Percentiles rank a stretch among this genome's conserved stretches.
phyloP scores from a whole-genome alignment of 371 early-diverging fungal genomes.

The Parasitella parasitica region DNA sequence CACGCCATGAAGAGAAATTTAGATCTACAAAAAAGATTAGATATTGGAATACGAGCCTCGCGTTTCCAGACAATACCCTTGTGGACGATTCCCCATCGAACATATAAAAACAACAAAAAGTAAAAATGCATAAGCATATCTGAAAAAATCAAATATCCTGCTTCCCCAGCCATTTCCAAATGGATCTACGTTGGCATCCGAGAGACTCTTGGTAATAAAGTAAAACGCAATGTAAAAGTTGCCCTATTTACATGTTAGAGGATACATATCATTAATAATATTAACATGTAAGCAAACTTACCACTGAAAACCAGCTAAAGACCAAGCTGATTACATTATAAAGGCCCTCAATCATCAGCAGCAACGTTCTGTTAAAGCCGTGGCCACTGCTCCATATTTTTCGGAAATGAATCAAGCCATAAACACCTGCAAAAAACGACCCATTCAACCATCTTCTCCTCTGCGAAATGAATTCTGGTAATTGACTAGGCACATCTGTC shows the following conservation, averaged over 20 bases:
- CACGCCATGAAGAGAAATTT: conserved; percentile 43
- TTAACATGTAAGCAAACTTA: conserved; percentile 43
- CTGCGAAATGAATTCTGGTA: conserved; percentile 86
- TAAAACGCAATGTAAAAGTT: conserved; percentile 81
- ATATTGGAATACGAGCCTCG: too few species aligned
- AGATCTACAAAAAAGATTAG: conserved; percentile 19
- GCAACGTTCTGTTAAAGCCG: conserved; percentile 56
- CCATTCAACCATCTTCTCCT: conserved; percentile 92
- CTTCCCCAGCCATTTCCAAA: conserved; percentile 56
- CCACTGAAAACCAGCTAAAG: conserved; percentile 82
- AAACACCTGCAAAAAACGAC: conserved; percentile 71
- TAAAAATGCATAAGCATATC: conserved; percentile 64
- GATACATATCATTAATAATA: too few species aligned
- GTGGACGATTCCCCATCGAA: conserved; percentile 84
- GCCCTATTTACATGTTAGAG: conserved; percentile 35
- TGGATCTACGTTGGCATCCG: conserved; percentile 40
- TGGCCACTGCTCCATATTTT: conserved; percentile 67
- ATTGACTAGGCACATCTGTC: conserved; percentile 80
- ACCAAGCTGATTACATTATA: conserved; percentile 73
- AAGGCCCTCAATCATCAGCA: conserved; percentile 66
- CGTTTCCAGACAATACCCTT: conserved; percentile 62
- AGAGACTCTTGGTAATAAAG: conserved; percentile 61
- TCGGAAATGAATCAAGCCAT: conserved; percentile 55
- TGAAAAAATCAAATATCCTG: conserved; percentile 48
- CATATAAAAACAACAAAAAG: conserved; percentile 71